A percentile compares a stretch with the other conserved stretches of the same genome.
These are phyloP conservation scores for Aspergillus melleus DNA, from an alignment of 2,329 filamentous ascomycete species.

Conservation along the genomic window DNA sequence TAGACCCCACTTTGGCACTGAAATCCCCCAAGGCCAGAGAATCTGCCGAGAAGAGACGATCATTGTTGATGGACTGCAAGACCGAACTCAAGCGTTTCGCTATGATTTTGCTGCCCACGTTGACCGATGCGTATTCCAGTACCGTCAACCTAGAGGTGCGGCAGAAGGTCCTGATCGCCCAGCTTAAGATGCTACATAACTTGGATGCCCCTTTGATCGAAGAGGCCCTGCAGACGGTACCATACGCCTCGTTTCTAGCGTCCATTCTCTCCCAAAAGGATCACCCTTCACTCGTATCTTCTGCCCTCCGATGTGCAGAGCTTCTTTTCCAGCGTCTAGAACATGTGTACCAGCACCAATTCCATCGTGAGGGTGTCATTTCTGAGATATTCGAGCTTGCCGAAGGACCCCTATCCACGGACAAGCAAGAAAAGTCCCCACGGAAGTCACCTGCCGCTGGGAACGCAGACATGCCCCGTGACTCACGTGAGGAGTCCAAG, in stretches of 20 bases:
- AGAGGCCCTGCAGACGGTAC: slow-evolving; percentile 81
- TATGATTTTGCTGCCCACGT: slow-evolving; percentile 85
- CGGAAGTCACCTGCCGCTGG: slow-evolving; percentile 14
- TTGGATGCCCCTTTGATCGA: slow-evolving; percentile 81
- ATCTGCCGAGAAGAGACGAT: slow-evolving; percentile 73
- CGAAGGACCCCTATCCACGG: slow-evolving; percentile 38
- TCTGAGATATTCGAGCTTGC: slow-evolving; percentile 84
- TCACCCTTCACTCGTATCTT: slow-evolving; percentile 80
- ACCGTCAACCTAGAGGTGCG: slow-evolving; percentile 94
- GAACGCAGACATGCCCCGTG: slow-evolving; percentile 18
- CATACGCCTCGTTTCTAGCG: slow-evolving; percentile 93
- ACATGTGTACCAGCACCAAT: slow-evolving; percentile 89
- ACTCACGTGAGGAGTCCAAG: slow-evolving; percentile 13
- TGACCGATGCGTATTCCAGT: slow-evolving; percentile 96
- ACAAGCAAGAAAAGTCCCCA: slow-evolving; percentile 17
- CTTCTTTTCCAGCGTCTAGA: slow-evolving; percentile 81
- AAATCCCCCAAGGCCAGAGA: slow-evolving; percentile 49
- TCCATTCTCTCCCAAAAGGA: slow-evolving; percentile 96
- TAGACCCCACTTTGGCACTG: slow-evolving; percentile 41
- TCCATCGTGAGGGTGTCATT: slow-evolving; percentile 95
- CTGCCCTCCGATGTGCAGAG: slow-evolving; percentile 85
- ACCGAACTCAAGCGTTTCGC: slow-evolving; percentile 87
- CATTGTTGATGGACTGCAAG: slow-evolving; percentile 79
- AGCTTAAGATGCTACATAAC: slow-evolving; percentile 96
- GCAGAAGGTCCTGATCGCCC: slow-evolving; percentile 92